Evolutionary conservation across 371 early-diverging fungal genomes (phyloP).

Genomic region (Mucor irregularis): DNA sequence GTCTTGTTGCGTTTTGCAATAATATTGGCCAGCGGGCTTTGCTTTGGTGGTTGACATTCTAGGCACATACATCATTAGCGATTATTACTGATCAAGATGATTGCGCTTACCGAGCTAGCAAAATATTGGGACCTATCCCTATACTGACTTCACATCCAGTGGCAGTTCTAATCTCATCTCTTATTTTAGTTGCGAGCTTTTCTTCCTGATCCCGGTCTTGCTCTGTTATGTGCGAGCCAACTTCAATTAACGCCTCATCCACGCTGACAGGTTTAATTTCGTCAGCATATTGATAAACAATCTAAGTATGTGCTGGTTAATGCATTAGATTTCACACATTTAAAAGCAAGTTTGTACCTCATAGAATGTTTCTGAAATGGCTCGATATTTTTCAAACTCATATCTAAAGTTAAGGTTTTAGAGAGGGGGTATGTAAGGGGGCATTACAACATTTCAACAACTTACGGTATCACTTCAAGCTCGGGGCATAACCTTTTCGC

Average conservation of each 20-base stretch:
- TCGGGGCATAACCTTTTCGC: conserved; percentile 68
- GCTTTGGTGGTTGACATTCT: conserved; percentile 77
- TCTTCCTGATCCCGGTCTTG: conserved; percentile 35
- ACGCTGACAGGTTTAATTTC: conserved; percentile 82
- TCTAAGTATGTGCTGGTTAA: too few species aligned
- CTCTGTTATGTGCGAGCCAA: conserved; percentile 49
- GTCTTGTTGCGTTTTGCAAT: conserved; percentile 36
- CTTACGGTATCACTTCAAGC: conserved; percentile 60
- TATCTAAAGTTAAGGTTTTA: conserved; percentile 34
- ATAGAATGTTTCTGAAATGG: conserved; percentile 69
- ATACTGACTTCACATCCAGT: conserved; percentile 75
- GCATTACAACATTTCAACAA: not conserved
- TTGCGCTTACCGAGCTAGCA: conserved; percentile 72
- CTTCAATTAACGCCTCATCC: conserved; percentile 78
- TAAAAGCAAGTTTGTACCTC: conserved; percentile 12
- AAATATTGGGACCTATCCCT: conserved; percentile 74
- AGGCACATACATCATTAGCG: too few species aligned
- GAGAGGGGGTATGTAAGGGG: too few species aligned
- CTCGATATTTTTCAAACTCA: conserved; percentile 81
- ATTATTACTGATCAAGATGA: too few species aligned
- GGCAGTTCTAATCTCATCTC: conserved; percentile 41
- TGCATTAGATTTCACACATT: not conserved
- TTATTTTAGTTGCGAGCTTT: conserved; percentile 27
- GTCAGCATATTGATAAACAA: conserved; percentile 65
- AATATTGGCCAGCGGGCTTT: conserved; percentile 76